Evolutionary conservation across 768 basidiomycete species (phyloP).

Genomic region (Pisolithus marmoratus): DNA sequence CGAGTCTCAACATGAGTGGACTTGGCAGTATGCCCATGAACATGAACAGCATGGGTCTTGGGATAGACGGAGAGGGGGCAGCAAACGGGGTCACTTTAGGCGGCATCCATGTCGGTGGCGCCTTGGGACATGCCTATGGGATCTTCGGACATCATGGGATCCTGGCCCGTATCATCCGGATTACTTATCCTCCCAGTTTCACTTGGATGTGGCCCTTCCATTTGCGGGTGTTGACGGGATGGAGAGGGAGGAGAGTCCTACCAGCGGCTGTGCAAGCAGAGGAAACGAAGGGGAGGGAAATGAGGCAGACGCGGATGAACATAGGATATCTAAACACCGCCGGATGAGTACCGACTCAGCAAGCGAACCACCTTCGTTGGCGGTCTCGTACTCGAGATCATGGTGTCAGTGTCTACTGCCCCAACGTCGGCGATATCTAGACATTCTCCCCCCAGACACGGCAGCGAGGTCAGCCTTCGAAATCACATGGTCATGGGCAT

Average conservation of each 20-base stretch:
- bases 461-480: too few relatives aligned
- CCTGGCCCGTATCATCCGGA: slow-evolving; percentile 77
- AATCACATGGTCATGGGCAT: too few relatives aligned
- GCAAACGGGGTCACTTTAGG: too few relatives aligned
- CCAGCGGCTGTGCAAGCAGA: too few relatives aligned
- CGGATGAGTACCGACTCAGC: slow-evolving; percentile 61
- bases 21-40: too few relatives aligned
- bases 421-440: too few relatives aligned
- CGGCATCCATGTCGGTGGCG: too few relatives aligned
- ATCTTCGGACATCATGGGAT: slow-evolving; percentile 36
- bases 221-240: slow-evolving; percentile 45
- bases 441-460: too few relatives aligned
- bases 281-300: slow-evolving; percentile 27
- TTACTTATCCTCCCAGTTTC: slow-evolving; percentile 51
- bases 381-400: slow-evolving; percentile 58
- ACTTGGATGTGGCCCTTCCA: slow-evolving; percentile 45
- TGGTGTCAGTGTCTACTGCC: too few relatives aligned
- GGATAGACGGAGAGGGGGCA: too few relatives aligned
- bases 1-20: too few relatives aligned
- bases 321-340: slow-evolving; percentile 55
- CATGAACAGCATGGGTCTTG: too few relatives aligned
- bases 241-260: slow-evolving; percentile 34
- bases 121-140: slow-evolving; percentile 14
- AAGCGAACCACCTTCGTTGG: slow-evolving; percentile 52
- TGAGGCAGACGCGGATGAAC: slow-evolving; percentile 73